Evolutionary conservation across 1,284 basidiomycete genomes (phyloP).

Genomic region (Ustilago trichophora): DNA sequence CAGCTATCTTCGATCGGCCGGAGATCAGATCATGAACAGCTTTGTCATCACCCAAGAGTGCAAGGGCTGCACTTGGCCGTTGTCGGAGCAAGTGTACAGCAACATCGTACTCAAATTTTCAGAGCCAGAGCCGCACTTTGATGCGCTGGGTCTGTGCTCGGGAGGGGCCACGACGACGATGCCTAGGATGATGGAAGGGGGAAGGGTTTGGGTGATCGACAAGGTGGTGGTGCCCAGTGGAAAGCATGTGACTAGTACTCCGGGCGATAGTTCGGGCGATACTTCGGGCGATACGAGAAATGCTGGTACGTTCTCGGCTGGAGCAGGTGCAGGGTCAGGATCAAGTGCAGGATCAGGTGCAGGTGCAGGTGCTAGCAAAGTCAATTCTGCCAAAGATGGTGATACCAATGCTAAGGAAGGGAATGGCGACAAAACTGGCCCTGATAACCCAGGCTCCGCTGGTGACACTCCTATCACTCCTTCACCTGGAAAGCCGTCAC

Average conservation of each 20-base stretch:
- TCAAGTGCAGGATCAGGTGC: no score
- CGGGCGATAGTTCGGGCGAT: not conserved
- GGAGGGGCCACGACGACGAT: conserved; percentile 22
- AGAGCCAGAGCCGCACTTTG: conserved; percentile 25
- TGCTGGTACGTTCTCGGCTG: no score
- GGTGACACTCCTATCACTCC: no score
- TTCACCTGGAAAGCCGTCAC: no score
- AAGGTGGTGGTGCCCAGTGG: conserved; percentile 34
- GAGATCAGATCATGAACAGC: conserved; percentile 45
- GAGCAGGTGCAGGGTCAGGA: no score
- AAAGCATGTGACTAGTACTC: conserved; percentile 8
- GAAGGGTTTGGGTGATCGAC: conserved; percentile 32
- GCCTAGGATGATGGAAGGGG: conserved; percentile 12
- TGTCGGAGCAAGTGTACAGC: conserved; percentile 31
- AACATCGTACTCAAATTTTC: conserved; percentile 28
- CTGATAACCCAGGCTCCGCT: no score
- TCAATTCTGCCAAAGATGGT: no score
- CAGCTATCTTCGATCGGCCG: conserved; percentile 25
- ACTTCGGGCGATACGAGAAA: no score
- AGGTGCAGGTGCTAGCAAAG: no score
- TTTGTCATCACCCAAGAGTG: conserved; percentile 50
- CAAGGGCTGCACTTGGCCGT: conserved; percentile 31
- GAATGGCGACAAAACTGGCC: no score
- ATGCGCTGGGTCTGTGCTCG: conserved; percentile 24
- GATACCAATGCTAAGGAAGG: no score